Evolutionary conservation across 2,329 filamentous ascomycete genomes (phyloP), one percentile per base, ranked within the genome.

Genomic region (Ophiostoma sp.): DNA sequence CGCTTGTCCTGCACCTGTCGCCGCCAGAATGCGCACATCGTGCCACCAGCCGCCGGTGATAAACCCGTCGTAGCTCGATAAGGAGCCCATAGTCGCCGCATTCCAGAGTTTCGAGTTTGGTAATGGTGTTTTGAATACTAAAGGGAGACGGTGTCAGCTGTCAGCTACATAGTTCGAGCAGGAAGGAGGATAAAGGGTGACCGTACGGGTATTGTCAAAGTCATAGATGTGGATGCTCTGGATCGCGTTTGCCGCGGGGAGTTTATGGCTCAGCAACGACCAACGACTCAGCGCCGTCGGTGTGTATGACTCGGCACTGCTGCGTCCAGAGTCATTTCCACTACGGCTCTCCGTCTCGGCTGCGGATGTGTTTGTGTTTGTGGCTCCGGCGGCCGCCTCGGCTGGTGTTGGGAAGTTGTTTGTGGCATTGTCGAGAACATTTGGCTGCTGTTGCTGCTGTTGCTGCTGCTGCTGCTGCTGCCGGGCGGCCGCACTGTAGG

Each of bases 21-120:
- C 91, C 12, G 92, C 90, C 31, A 99, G 89, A 75, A 99, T 95
- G 76, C 89, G 90, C 59, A 90, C 88, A 79, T 98, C 95, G 82
- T 99, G 96, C 96, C 96, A 99, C 96, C 96, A 99, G 75, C 95
- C 94, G 76, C 95, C 95, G 77, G 92, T 92, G 75, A 90, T 84
- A 78, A 98, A 93, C 70, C 88, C 86, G 76, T 97, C 92, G 76
- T 92, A 91, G 64, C 87, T 90, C 74, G 92, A 90, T 12, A 99
- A 86, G 74, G 90, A 87, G 66, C 94, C 93, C 69, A 97, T 89
- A 0, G 94, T 95, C 42, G 87, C 85, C 0, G 89, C 88, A 77
- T 91, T 92, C 96, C 96, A 99, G 79, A 99, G 82, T 77, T 94
- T 91, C 2, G 91, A 89, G 79, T 98, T 98, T 1, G 96, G 96